Conservation (phyloP, 768 basidiomycete genomes). For the Mycena vitilis region DNA sequence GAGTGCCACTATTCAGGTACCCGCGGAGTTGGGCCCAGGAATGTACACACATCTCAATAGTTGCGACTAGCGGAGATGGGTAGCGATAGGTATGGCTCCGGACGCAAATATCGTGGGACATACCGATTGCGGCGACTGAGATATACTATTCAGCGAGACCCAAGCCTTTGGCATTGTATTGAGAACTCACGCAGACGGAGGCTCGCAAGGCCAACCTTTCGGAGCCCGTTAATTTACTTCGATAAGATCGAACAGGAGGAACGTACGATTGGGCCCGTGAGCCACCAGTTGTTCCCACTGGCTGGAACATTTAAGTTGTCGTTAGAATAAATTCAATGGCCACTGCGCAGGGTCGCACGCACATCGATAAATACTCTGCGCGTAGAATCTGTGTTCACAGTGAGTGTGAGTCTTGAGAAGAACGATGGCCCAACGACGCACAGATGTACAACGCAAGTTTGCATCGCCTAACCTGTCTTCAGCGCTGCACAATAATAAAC, state of each 20-base stretch:
- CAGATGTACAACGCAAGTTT: conserved; percentile 44
- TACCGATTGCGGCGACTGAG: conserved; percentile 40
- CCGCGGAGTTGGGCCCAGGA: neutral
- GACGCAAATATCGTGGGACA: neutral
- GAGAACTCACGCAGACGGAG: conserved; percentile 41
- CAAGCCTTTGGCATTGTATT: too few relatives aligned
- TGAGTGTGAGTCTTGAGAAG: neutral
- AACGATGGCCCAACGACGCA: conserved; percentile 7
- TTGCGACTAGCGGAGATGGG: conserved; percentile 33
- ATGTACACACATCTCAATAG: conserved; percentile 41
- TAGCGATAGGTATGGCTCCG: neutral
- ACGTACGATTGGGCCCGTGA: conserved; percentile 40
- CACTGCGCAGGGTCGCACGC: conserved; percentile 13
- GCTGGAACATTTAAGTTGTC: conserved; percentile 34
- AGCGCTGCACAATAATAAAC: too few relatives aligned
- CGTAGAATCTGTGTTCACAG: conserved; percentile 2
- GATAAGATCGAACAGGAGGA: too few relatives aligned
- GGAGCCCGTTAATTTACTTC: neutral
- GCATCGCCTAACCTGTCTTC: conserved; percentile 35
- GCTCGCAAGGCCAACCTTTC: conserved; percentile 36
- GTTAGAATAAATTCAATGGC: conserved; percentile 31
- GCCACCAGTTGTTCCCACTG: conserved; percentile 42
- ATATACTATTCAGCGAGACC: neutral
- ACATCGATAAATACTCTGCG: conserved; percentile 31
- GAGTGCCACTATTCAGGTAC: neutral